Evolutionary conservation across 2,329 filamentous ascomycete species (phyloP).

Genomic region (Emydomyces testavorans): DNA sequence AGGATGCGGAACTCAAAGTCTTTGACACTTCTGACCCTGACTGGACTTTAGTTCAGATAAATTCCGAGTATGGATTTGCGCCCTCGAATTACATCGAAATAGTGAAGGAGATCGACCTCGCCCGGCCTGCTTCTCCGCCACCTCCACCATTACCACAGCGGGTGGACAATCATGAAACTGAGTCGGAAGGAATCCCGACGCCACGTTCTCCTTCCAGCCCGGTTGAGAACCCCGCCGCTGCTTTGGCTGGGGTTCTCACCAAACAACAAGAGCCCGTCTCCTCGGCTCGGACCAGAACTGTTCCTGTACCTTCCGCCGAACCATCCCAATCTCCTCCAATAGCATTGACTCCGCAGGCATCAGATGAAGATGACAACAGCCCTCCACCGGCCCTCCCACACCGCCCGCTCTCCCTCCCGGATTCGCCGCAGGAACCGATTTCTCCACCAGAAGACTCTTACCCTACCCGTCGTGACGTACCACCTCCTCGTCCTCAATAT

Average conservation of each 20-base stretch:
- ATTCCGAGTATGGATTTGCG: slow-evolving; percentile 83
- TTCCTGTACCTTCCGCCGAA: slow-evolving; percentile 33
- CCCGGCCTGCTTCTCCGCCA: slow-evolving; percentile 32
- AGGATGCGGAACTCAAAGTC: slow-evolving; percentile 71
- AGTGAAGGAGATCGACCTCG: slow-evolving; percentile 29
- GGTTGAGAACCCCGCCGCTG: slow-evolving; percentile 46
- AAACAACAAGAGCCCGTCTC: slow-evolving; percentile 29
- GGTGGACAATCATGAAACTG: slow-evolving; percentile 30
- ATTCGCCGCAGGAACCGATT: slow-evolving; percentile 45
- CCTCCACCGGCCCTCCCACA: slow-evolving; percentile 51
- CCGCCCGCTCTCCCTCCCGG: slow-evolving; percentile 52
- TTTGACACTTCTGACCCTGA: slow-evolving; percentile 88
- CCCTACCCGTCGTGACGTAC: slow-evolving; percentile 16
- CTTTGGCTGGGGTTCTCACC: slow-evolving; percentile 41
- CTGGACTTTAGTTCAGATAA: slow-evolving; percentile 83
- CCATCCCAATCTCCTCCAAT: slow-evolving; percentile 31
- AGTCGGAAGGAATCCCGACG: slow-evolving; percentile 36
- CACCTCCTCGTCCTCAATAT: slow-evolving; percentile 31
- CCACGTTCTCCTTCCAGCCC: slow-evolving; percentile 25
- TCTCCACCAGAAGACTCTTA: slow-evolving; percentile 26
- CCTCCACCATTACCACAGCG: slow-evolving; percentile 19
- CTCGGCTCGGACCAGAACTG: slow-evolving; percentile 22
- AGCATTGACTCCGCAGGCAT: slow-evolving; percentile 54
- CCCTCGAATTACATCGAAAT: slow-evolving; percentile 93
- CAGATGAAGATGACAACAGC: slow-evolving; percentile 50